Evolutionary conservation across 1,284 basidiomycete species (phyloP), one percentile per base, ranked within the genome.

Genomic region (Rhodotorula sp.): DNA sequence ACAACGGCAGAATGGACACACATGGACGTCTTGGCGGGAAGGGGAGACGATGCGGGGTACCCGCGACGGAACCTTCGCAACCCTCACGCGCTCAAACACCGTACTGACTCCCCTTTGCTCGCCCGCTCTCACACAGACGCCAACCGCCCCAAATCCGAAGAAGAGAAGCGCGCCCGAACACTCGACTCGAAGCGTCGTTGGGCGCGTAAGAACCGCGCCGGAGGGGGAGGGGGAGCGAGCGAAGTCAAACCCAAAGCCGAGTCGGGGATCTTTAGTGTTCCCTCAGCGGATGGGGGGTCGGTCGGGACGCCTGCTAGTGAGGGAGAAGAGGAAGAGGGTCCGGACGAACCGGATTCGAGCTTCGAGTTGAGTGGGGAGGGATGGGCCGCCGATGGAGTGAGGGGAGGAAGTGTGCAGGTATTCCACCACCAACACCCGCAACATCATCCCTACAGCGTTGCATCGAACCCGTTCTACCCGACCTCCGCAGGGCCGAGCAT

Each of bases 151-250:
- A 83, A 82, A 64, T 82, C 81, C 51, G 81, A 81, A 20, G 80
- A 81, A 61, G 84, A 84, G 72, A 81, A 82, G 36, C 80, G 82
- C 34, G 81, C 82, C 55, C 76, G 83, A n/a, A 82, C 80, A 68
- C 78, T 84, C 51, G 82, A 83, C 71, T 80, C 79, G 66, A 85
- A 85, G 76, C 79, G 84, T 30, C 76, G 82, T 19, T 85, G 84
- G 84, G 84, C 84, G 15, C 78, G 80, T 27, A 84, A 83, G 77
- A 81, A 82, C 70, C 79, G 84, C 30, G 74, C 71, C 39, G 74
- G 73, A 19, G 66, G 66, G 58, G 4, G 13, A 0, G 53, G 48
- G 19, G 57, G 13, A 13, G 30, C 47, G 29, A 24, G 51, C 60
- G 46, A 52, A 30, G 32, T n/a, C 46, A 36, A 20, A 36, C 58